Evolutionary conservation across 2,329 filamentous ascomycete genomes (phyloP), one percentile per base, ranked within the genome.

Genomic region (Talaromyces sp.): DNA sequence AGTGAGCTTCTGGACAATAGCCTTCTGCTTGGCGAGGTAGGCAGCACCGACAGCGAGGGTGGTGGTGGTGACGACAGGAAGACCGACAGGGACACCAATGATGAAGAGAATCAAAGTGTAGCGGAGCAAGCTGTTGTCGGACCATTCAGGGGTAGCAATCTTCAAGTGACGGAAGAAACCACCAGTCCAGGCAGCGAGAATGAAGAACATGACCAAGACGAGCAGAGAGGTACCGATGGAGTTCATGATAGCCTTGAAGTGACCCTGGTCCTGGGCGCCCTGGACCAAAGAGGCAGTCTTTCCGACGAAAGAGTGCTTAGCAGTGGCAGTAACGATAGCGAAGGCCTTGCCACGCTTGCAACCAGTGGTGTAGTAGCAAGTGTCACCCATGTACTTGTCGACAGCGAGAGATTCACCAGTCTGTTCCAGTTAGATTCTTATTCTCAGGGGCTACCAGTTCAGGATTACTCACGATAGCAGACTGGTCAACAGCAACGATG

Each of bases 211-310:
- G 77, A 89, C 87, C 62, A 90, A 78, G 64, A 89, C 86, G 67
- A 90, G 80, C 56, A 90, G 81, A 63, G 84, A 78, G 46, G 86
- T 89, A 73, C 87, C 87, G 70, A 90, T 89, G 67, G 82, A 86
- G 82, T 89, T 86, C 87, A 89, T 89, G 79, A 89, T 88, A 64
- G 86, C 86, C 79, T 90, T 89, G 83, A 89, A 88, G 75, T 89
- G 86, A 76, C 87, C 87, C 73, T 87, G 85, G 73, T 89, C 87
- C 77, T 88, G 83, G 64, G 87, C 87, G 63, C 86, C 86, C 76
- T 88, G 84, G 58, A 89, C 87, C 53, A 89, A 80, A 62, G 83
- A 82, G 59, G 87, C 87, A 67, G 87, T 89, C 73, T 84, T 85
- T 75, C 87, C 87, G 72, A 90, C 87, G 78, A 89, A 90, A 62